Percentiles rank a stretch among this genome's conserved stretches.
Conservation (phyloP, 169 alveolate species). For the Eimeria maxima region DNA sequence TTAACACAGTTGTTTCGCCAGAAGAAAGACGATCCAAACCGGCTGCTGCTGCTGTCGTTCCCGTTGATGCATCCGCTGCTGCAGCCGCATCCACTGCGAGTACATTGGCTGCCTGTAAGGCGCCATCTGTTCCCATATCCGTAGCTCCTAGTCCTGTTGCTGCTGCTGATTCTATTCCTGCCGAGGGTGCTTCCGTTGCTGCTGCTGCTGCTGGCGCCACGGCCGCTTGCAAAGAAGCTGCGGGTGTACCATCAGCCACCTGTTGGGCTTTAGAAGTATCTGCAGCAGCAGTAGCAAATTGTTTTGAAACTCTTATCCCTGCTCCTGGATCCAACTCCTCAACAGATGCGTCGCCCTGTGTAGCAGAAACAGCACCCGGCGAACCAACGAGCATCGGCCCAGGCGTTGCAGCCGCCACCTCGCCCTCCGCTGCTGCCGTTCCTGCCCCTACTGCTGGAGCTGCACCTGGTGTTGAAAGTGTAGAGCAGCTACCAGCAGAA, state of each 20-base stretch:
- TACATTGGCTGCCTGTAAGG: background rate
- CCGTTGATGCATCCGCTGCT: constrained; percentile 1
- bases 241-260: background rate
- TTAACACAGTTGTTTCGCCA: background rate
- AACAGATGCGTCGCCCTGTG: too few species aligned
- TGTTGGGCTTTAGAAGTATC: background rate
- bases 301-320: background rate
- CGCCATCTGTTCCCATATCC: background rate
- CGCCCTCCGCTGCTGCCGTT: too few species aligned
- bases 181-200: too few species aligned
- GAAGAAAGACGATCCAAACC: background rate
- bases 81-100: background rate
- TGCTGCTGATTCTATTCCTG: too few species aligned
- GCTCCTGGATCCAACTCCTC: background rate
- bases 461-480: constrained; percentile 11
- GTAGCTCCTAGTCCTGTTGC: too few species aligned
- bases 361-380: too few species aligned
- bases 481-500: background rate
- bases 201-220: too few species aligned
- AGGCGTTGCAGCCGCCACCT: too few species aligned
- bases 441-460: background rate
- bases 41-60: background rate
- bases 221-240: background rate
- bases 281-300: background rate
- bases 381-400: too few species aligned